Base-by-base conservation (phyloP, 2,329 filamentous ascomycete species). In the Emergomyces orientalis region DNA sequence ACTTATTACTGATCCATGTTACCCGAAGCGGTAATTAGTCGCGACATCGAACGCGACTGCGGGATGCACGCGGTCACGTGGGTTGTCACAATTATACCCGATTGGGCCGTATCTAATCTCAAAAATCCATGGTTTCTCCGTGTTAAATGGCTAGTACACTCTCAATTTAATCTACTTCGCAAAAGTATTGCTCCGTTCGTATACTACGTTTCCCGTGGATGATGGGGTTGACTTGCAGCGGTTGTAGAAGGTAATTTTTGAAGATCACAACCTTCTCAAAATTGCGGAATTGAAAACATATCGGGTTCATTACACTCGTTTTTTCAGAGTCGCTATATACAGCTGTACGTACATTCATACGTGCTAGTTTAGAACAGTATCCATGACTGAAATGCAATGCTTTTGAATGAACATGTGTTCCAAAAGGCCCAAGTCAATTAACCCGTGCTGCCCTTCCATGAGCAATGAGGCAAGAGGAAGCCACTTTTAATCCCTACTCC, bases 401-500 rank as follows among this genome's bases (percentile, higher is more conserved):
- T 8, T 1, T 67, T 65, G 32, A 0, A 65, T 69, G 43, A 65
- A 67, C 68, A 55, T 55, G 17, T 57, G 22, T 25, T 25, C 11
- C 22, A 49, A n/a, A 30, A 34, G 8, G 14, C 6, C 11, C 7
- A 34, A 4, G 6, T 22, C 30, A 54, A 58, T 17, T 27, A 41
- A 39, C 5, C 55, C 17, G 2, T 17, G 25, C 14, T 11, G 22
- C 2, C 34, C 39, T n/a, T 27, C 19, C 43, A n/a, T 9, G 30
- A 32, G 14, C 2, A 54, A 54, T 19, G 9, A 30, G 17, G 34
- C 27, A 54, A 5, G 7, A n/a, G 6, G 27, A 54, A 25, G n/a
- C 27, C 34, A 32, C 4, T 32, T 5, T 75, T 68, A 87, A 72
- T 86, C 84, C 61, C 86, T 77, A 74, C 86, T 93, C 49, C 92